phyloP scores from a whole-genome alignment of 2,329 filamentous ascomycete species.

The Cytospora chrysosperma region DNA sequence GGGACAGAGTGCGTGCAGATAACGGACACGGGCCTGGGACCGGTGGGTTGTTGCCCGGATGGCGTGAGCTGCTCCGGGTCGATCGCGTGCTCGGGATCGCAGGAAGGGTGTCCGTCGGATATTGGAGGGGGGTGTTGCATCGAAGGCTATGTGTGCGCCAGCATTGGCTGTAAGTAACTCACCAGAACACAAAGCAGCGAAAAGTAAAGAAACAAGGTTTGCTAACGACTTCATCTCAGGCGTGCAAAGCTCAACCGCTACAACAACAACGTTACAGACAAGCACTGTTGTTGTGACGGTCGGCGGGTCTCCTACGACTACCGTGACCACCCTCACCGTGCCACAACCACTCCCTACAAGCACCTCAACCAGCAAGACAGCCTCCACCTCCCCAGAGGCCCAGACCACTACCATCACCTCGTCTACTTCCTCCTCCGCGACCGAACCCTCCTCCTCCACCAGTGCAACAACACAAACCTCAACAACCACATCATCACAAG shows the following conservation, averaged over 20 bases:
- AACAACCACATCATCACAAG: constrained; percentile 32
- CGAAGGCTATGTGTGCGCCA: constrained; percentile 66
- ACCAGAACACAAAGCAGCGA: no score
- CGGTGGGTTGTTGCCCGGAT: constrained; percentile 72
- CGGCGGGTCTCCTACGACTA: constrained; percentile 37
- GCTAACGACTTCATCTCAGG: constrained; percentile 29
- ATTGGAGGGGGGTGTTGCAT: constrained; percentile 76
- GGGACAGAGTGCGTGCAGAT: constrained; percentile 66
- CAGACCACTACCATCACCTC: constrained; percentile 37
- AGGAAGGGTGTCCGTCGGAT: constrained; percentile 63
- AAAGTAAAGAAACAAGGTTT: not conserved
- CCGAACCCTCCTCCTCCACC: no score
- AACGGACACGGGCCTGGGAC: constrained; percentile 60
- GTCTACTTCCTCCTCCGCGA: constrained; percentile 34
- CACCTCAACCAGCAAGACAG: constrained; percentile 34
- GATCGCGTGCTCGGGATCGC: constrained; percentile 60
- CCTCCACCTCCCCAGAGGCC: constrained; percentile 35
- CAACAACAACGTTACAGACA: constrained; percentile 27
- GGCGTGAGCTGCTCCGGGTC: constrained; percentile 63
- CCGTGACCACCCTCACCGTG: constrained; percentile 41
- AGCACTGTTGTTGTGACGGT: constrained; percentile 42
- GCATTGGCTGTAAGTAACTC: constrained; percentile 70
- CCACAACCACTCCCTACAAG: constrained; percentile 37
- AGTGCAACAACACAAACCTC: constrained; percentile 36
- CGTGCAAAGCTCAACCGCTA: constrained; percentile 33